Evolutionary conservation across 352 stramenopile species (phyloP), one percentile per base, ranked within the genome.

Genomic region (Pythium guiyangense): DNA sequence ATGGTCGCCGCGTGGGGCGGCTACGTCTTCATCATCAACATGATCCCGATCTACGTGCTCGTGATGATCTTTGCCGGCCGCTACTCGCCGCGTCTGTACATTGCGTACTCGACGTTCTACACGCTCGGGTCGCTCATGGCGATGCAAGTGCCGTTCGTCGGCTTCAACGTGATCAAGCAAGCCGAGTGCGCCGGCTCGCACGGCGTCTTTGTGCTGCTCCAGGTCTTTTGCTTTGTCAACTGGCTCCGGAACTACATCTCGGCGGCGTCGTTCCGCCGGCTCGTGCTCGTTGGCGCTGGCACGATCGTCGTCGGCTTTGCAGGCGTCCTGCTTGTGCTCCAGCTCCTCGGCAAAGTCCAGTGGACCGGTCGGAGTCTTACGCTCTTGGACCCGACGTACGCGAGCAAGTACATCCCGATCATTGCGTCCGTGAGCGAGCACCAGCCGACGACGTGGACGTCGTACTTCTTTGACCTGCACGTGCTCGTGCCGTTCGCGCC

Each of bases 1-100:
- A 96, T 97, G 89, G 96, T 98, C 18, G 90, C 92, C 3, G 86
- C 94, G 8, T 99, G 96, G 96, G 96, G 96, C 52, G 96, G 96
- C 37, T 99, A 98, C 77, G 91, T 99, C 18, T 99, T 99, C 77
- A 98, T 99, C 57, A 93, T 99, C 71, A 99, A 99, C 79, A 91
- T 99, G 65, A 94, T 99, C 58, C 96, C 94, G 37, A 94, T 98
- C 53, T 97, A 99, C 79, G 94, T 97, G 39, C 69, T 97, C 14
- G 70, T 91, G 44, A 88, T 99, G 65, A 78, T 99, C 27, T 70
- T 99, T 35, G 70, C 96, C 11, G 95, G 96, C 26, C 80, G 96
- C 43, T 97, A 97, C 70, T 94, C 91, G n/a, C 84, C 80, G 44
- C 89, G 96, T 27, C 66, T 99, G 9, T 98, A 99, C 84, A 88